Evolutionary conservation across 164 flowering plant species (phyloP).

Genomic region (Malania oleifera): DNA sequence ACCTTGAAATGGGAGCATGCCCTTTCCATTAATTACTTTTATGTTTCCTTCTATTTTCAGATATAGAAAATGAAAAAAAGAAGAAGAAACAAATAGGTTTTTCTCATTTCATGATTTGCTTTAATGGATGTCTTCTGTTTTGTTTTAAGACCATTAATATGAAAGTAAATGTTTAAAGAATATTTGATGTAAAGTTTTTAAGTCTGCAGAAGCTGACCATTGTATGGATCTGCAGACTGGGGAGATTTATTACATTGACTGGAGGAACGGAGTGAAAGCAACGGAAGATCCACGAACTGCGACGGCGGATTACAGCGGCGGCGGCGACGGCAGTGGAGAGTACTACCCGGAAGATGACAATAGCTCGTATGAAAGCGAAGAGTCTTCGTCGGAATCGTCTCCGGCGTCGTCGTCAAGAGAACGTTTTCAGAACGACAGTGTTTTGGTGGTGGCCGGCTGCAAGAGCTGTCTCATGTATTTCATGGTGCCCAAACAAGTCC

Average conservation of each 20-base stretch:
- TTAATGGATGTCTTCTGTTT: no score
- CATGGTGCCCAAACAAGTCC: slow-evolving; percentile 70
- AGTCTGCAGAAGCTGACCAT: no score
- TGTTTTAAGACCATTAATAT: no score
- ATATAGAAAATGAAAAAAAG: no score
- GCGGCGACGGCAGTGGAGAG: slow-evolving; percentile 10
- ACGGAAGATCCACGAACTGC: slow-evolving; percentile 64
- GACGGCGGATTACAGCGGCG: slow-evolving; percentile 16
- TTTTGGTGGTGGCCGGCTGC: slow-evolving; percentile 80
- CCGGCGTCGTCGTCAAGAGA: slow-evolving; percentile 25
- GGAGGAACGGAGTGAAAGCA: slow-evolving; percentile 69
- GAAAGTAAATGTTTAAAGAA: no score
- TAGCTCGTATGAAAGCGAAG: slow-evolving; percentile 51
- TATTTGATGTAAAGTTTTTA: no score
- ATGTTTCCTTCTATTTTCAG: no score
- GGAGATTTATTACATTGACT: slow-evolving; percentile 78
- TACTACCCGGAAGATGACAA: slow-evolving; percentile 36
- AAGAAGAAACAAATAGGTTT: no score
- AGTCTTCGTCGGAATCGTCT: slow-evolving; percentile 38
- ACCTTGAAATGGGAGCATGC: neutral
- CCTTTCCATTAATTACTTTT: neutral
- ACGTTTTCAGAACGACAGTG: slow-evolving; percentile 20
- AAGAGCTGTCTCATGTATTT: slow-evolving; percentile 75
- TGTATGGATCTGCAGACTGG: slow-evolving; percentile 57
- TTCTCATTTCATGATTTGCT: no score